These are phyloP conservation scores for Barnettozyma vustinii DNA, from an alignment of 805 yeast genomes.

Conservation along the genomic window DNA sequence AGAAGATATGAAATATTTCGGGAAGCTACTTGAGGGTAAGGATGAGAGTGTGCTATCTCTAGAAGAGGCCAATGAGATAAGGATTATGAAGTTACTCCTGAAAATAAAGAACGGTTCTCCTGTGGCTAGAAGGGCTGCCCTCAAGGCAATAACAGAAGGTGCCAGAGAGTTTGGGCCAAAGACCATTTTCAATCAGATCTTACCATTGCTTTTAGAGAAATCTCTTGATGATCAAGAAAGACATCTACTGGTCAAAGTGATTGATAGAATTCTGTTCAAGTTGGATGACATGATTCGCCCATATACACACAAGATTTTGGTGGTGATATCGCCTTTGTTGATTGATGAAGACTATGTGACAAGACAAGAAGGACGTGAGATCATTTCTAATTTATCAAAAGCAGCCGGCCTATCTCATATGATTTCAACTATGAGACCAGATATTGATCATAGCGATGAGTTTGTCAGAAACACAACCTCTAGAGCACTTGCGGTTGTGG, in stretches of 20 bases:
- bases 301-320: conserved; percentile 62
- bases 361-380: conserved; percentile 73
- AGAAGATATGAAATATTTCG: conserved; percentile 68
- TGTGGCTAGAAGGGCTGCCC: conserved; percentile 57
- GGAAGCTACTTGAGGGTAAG: conserved; percentile 41
- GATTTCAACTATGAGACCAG: conserved; percentile 75
- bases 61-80: conserved; percentile 54
- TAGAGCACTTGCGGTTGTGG: conserved; percentile 77
- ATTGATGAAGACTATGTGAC: conserved; percentile 76
- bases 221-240: conserved; percentile 76
- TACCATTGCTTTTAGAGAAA: conserved; percentile 72
- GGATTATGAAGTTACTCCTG: conserved; percentile 57
- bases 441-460: conserved; percentile 79
- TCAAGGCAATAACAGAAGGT: conserved; percentile 59
- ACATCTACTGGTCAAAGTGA: conserved; percentile 70
- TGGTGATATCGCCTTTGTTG: conserved; percentile 72
- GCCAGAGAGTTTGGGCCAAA: conserved; percentile 67
- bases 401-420: conserved; percentile 80
- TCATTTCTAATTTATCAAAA: conserved; percentile 65
- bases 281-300: conserved; percentile 66
- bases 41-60: conserved; percentile 32
- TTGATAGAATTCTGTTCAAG: conserved; percentile 62
- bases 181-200: conserved; percentile 58
- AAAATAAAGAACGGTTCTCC: conserved; percentile 78
- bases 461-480: conserved; percentile 72